These are phyloP conservation scores for Dipteronia sinensis DNA, from an alignment of 345 rosid genomes.

Conservation along the genomic window DNA sequence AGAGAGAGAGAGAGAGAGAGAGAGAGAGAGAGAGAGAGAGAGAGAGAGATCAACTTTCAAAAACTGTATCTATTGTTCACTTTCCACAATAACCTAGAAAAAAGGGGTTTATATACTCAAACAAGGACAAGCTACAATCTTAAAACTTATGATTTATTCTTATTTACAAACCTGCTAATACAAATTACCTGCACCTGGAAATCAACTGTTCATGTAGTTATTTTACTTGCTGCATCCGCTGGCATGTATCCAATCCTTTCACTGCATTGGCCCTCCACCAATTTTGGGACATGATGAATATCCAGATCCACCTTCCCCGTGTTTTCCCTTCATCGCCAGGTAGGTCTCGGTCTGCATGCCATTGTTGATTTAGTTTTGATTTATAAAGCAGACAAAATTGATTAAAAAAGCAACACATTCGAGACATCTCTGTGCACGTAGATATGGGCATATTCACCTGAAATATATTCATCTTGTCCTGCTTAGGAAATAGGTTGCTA, in stretches of 20 bases:
- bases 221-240: background rate
- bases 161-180: background rate
- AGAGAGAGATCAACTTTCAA: no score
- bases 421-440: background rate
- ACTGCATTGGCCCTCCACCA: background rate
- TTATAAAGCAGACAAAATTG: background rate
- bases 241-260: background rate
- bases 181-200: background rate
- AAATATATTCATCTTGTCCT: background rate
- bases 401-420: background rate
- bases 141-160: background rate
- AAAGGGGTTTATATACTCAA: background rate
- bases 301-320: background rate
- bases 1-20: no score
- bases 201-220: background rate
- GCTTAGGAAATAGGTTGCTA: background rate
- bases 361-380: background rate
- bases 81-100: background rate
- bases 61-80: background rate
- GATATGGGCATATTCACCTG: background rate
- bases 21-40: no score
- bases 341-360: background rate
- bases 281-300: background rate
- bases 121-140: background rate
- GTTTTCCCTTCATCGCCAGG: background rate